Percentiles rank a stretch among this genome's conserved stretches.
Evolutionary conservation across 345 rosid genomes (phyloP).

Genomic region (Pugionium cornutum): DNA sequence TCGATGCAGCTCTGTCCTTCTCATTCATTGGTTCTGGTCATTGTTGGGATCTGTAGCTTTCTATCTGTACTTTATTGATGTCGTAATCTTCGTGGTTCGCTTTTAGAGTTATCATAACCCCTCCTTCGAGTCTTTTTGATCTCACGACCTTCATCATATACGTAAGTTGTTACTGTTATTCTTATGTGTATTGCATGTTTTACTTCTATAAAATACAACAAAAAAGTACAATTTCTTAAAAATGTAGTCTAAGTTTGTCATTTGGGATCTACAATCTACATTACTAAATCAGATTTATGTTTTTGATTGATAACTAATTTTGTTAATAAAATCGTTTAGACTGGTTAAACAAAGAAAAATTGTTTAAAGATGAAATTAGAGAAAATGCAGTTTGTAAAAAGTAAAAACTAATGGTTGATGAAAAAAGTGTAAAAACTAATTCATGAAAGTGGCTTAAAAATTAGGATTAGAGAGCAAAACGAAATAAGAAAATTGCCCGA

Average conservation of each 20-base stretch:
- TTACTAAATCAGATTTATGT: background rate
- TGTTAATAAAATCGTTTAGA: background rate
- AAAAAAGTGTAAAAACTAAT: too few species aligned
- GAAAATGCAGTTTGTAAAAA: too few species aligned
- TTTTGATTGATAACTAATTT: background rate
- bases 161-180: conserved; percentile 19
- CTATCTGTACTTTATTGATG: conserved; percentile 20
- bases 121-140: conserved; percentile 8
- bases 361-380: too few species aligned
- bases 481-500: too few species aligned
- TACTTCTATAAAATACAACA: background rate
- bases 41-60: conserved; percentile 34
- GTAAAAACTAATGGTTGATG: too few species aligned
- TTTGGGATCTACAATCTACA: background rate
- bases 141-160: conserved; percentile 17
- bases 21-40: conserved; percentile 23
- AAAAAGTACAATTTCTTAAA: background rate
- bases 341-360: too few species aligned
- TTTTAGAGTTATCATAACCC: conserved; percentile 1
- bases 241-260: background rate
- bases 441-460: too few species aligned
- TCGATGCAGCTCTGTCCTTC: conserved; percentile 35
- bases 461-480: too few species aligned
- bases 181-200: conserved; percentile 7
- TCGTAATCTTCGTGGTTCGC: conserved; percentile 26